Base-by-base conservation (phyloP, 1,139 yeast genomes). In the Scheffersomyces parashehatae region DNA sequence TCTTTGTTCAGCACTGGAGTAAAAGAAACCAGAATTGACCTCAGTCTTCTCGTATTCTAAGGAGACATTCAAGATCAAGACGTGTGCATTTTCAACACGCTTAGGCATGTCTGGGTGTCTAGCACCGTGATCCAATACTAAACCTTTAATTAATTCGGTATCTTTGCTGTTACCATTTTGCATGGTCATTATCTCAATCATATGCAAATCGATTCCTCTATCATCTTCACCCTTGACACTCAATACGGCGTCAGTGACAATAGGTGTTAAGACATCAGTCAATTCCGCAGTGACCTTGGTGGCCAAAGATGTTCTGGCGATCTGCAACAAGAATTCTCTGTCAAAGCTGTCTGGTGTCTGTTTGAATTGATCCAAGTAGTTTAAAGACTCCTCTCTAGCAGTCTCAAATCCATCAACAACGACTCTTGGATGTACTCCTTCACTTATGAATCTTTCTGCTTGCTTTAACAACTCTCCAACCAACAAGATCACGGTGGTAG, bases 71-170 rank as follows among this genome's bases (percentile, higher is more conserved):
- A 95, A 77, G 41, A 89, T 95, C 60, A 95, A 77, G 36, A 95
- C 83, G 59, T 81, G 75, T 1, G 97, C 97, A 65, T 93, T 88
- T 53, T 81, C 81, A 16, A 93, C 85, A 45, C 83, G 71, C 56
- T 83, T 87, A 46, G 99, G 99, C 99, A 95, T 95, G 66, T 93
- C 99, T 35, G 99, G 99, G 72, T 95, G 99, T 64, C 99, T 83
- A 12, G 97, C 97, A 50, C 99, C 99, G 64, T 95, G 99, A 64
- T 95, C 99, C 54, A 95, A 77, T 33, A 93, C 98, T 54, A 95
- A 79, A 36, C 99, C 99, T 56, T 80, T 83, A 52, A 95, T 75
- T 51, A 95, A 81, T 56, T 80, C 79, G 15, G 99, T 91, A 47
- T 91, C 95, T 50, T 82, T 80, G 37, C 95, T 88, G 37, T 85